A percentile compares a stretch with the other conserved stretches of the same genome.
These are phyloP conservation scores for Iberis pinnata DNA, from an alignment of 345 rosid genomes.

Conservation along the genomic window DNA sequence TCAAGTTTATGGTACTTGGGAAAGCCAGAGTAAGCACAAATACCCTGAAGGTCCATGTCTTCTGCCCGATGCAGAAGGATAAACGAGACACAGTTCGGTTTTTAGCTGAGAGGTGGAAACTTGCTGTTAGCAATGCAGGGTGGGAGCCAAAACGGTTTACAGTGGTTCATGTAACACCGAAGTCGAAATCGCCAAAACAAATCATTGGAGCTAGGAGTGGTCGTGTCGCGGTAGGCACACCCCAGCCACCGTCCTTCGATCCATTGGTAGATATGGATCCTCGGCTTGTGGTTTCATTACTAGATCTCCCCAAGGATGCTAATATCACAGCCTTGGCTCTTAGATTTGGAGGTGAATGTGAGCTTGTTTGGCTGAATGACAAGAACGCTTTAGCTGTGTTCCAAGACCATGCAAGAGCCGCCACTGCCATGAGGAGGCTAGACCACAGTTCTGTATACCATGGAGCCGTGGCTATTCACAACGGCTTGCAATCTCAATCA, in stretches of 20 bases:
- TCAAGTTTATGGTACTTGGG: slow-evolving; percentile 81
- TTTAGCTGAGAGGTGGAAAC: slow-evolving; percentile 95
- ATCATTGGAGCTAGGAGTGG: slow-evolving; percentile 62
- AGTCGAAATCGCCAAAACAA: slow-evolving; percentile 75
- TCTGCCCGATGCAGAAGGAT: slow-evolving; percentile 86
- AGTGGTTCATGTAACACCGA: slow-evolving; percentile 65
- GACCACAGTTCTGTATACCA: slow-evolving; percentile 77
- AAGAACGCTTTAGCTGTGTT: slow-evolving; percentile 90
- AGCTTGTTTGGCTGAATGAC: slow-evolving; percentile 87
- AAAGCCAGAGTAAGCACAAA: slow-evolving; percentile 53
- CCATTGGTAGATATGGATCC: slow-evolving; percentile 90
- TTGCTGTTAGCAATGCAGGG: slow-evolving; percentile 60
- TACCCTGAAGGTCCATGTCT: slow-evolving; percentile 73
- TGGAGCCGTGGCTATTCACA: slow-evolving; percentile 58
- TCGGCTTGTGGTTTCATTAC: slow-evolving; percentile 77
- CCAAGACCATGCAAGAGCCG: slow-evolving; percentile 84
- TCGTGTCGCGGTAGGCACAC: slow-evolving; percentile 30
- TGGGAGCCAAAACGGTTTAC: slow-evolving; percentile 95
- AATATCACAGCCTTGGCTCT: slow-evolving; percentile 72
- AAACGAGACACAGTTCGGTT: slow-evolving; percentile 80
- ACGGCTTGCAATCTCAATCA: slow-evolving; percentile 30
- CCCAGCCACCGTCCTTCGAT: slow-evolving; percentile 63
- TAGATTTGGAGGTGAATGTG: slow-evolving; percentile 96
- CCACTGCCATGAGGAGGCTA: slow-evolving; percentile 95
- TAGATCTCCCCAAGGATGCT: slow-evolving; percentile 84